A percentile compares a stretch with the other conserved stretches of the same genome.
Conservation (phyloP, 2,329 filamentous ascomycete genomes). For the Blastomyces silverae region DNA sequence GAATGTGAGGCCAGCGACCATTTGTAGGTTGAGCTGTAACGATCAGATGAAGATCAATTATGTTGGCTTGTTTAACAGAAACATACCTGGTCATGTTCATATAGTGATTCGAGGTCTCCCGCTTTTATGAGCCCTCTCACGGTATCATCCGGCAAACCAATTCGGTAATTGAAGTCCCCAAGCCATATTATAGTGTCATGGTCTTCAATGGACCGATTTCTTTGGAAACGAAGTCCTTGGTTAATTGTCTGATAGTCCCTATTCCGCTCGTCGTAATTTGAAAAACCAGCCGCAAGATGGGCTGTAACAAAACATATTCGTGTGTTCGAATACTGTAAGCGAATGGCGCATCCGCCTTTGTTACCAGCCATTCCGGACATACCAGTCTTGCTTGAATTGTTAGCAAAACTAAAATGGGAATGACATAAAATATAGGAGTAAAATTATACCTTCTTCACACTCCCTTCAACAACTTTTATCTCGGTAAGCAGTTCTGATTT, state of each 20-base stretch:
- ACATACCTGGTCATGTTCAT: conserved; percentile 79
- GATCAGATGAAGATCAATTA: conserved; percentile 10
- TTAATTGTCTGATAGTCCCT: conserved; percentile 86
- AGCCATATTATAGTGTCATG: conserved; percentile 91
- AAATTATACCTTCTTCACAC: conserved; percentile 67
- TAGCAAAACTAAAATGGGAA: conserved; percentile 19
- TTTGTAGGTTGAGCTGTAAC: conserved; percentile 76
- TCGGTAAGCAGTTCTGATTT: conserved; percentile 66
- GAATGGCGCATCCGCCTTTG: conserved; percentile 93
- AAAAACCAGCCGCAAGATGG: conserved; percentile 89
- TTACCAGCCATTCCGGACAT: conserved; percentile 97
- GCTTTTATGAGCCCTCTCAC: conserved; percentile 67
- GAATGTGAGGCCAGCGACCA: conserved; percentile 86
- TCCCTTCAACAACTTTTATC: conserved; percentile 96
- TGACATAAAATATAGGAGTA: background rate
- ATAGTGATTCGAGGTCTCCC: conserved; percentile 67
- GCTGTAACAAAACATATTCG: conserved; percentile 93
- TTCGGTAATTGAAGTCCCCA: conserved; percentile 97
- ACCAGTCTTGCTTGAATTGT: conserved; percentile 53
- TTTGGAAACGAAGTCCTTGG: conserved; percentile 79
- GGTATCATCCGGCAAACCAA: conserved; percentile 72
- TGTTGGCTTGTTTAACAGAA: background rate
- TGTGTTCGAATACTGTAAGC: conserved; percentile 89
- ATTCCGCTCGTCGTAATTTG: conserved; percentile 94
- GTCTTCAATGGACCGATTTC: conserved; percentile 83